Evolutionary conservation across 1,284 basidiomycete genomes (phyloP).

Genomic region (Phellopilus nigrolimitatus): DNA sequence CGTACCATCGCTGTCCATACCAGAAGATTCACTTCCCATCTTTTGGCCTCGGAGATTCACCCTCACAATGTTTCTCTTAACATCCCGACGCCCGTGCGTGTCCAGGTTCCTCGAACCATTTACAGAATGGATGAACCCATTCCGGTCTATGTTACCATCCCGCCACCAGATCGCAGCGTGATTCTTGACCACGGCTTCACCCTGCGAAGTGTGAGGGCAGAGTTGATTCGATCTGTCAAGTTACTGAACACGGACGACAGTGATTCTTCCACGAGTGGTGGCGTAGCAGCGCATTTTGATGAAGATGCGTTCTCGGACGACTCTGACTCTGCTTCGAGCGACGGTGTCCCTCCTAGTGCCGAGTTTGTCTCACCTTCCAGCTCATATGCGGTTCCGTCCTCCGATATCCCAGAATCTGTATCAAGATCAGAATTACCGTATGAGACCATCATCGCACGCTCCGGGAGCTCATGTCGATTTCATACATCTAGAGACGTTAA

Average conservation of each 20-base stretch:
- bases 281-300: conserved; percentile 25
- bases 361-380: conserved; percentile 20
- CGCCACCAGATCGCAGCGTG: conserved; percentile 58
- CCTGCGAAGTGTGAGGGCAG: conserved; percentile 68
- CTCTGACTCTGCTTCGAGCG: conserved; percentile 12
- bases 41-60: conserved; percentile 44
- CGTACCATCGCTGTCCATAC: conserved; percentile 66
- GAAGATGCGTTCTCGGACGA: conserved; percentile 17
- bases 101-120: conserved; percentile 64
- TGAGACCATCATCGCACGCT: conserved; percentile 57
- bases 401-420: conserved; percentile 1
- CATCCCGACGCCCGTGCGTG: conserved; percentile 60
- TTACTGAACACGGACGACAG: conserved; percentile 37
- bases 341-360: conserved; percentile 16
- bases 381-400: conserved; percentile 3
- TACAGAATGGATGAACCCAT: conserved; percentile 67
- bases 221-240: conserved; percentile 60
- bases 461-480: conserved; percentile 76
- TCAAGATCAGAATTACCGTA: conserved; percentile 33
- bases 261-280: conserved; percentile 25
- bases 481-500: conserved; percentile 63
- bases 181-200: conserved; percentile 62
- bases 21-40: conserved; percentile 65
- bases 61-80: conserved; percentile 55
- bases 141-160: conserved; percentile 72